These are phyloP conservation scores for Phlyctochytrium planicorne DNA, from an alignment of 192 early-diverging fungal genomes.

Conservation along the genomic window DNA sequence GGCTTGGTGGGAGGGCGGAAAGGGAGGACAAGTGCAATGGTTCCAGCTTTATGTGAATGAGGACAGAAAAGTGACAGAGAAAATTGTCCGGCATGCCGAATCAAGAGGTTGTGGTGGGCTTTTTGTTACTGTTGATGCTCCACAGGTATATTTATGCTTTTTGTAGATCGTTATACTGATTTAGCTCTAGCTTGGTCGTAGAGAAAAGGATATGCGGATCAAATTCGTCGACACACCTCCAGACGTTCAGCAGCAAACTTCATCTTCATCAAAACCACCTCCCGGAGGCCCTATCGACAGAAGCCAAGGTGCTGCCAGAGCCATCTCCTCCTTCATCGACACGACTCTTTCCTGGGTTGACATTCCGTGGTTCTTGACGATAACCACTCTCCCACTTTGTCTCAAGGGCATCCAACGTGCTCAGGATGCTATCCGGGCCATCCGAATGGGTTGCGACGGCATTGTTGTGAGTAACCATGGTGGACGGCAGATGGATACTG, in stretches of 20 bases:
- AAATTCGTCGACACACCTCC: slow-evolving; percentile 59
- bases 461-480: slow-evolving; percentile 96
- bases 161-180: neutral
- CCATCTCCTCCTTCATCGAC: slow-evolving; percentile 82
- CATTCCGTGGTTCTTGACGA: slow-evolving; percentile 80
- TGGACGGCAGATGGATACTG: slow-evolving; percentile 90
- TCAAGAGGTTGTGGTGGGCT: slow-evolving; percentile 45
- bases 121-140: slow-evolving; percentile 84
- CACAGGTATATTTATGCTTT: slow-evolving; percentile 27
- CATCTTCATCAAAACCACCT: no score
- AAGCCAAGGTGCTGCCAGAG: slow-evolving; percentile 62
- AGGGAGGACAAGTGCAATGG: slow-evolving; percentile 42
- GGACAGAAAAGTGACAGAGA: slow-evolving; percentile 41
- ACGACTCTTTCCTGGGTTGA: slow-evolving; percentile 83
- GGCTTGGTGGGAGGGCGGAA: no score
- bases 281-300: slow-evolving; percentile 35
- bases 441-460: slow-evolving; percentile 72
- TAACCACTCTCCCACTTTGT: slow-evolving; percentile 82
- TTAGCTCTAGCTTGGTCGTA: slow-evolving; percentile 48
- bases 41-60: slow-evolving; percentile 61
- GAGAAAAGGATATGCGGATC: slow-evolving; percentile 81
- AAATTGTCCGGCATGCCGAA: slow-evolving; percentile 44
- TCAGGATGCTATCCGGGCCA: slow-evolving; percentile 88
- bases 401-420: slow-evolving; percentile 91
- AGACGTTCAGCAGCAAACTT: slow-evolving; percentile 37